A percentile compares a stretch with the other conserved stretches of the same genome.
Conservation (phyloP, 331 rosid genomes). For the Rosa hybrid region DNA sequence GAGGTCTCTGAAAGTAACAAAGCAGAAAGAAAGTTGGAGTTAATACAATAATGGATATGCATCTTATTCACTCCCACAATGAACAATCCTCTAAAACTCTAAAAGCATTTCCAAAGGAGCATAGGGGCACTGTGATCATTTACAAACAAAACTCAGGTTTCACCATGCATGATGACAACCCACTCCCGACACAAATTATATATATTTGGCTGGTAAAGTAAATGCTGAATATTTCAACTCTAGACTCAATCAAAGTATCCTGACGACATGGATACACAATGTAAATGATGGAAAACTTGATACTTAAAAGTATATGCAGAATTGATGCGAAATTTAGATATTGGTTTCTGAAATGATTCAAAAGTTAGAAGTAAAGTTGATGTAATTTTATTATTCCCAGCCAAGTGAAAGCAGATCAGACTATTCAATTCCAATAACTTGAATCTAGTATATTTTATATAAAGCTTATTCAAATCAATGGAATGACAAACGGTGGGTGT, state of each 20-base stretch:
- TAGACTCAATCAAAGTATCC: constrained; percentile 4
- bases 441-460: background rate
- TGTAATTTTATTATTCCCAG: background rate
- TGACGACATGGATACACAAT: background rate
- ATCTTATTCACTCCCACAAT: background rate
- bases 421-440: background rate
- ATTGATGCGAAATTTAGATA: background rate
- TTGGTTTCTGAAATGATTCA: background rate
- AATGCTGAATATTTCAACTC: background rate
- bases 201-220: background rate
- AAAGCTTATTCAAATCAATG: background rate
- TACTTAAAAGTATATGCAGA: background rate
- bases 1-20: constrained; percentile 57
- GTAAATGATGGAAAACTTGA: background rate
- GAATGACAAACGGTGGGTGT: background rate
- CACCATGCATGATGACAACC: too few species aligned
- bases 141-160: too few species aligned
- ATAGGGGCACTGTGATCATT: too few species aligned
- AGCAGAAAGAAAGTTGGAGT: constrained; percentile 19
- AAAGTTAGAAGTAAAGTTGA: background rate
- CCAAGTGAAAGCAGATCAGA: background rate
- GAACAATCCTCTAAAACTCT: background rate
- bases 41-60: background rate
- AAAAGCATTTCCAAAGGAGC: background rate
- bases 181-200: too few species aligned